Evolutionary conservation across 257 asterid genomes (phyloP), one percentile per base, ranked within the genome.

Genomic region (Galeopsis tetrahit): DNA sequence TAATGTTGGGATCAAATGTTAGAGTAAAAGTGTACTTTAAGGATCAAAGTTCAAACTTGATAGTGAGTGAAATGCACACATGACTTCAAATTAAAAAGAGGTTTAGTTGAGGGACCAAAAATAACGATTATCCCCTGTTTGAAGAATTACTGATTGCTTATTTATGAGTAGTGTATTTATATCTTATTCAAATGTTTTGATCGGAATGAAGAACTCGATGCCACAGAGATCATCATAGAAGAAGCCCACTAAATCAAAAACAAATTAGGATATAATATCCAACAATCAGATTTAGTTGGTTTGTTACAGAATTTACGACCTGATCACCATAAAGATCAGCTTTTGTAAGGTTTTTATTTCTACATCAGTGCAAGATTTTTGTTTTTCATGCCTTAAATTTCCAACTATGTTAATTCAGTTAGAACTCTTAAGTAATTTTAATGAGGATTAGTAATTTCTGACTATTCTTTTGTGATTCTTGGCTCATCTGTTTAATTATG

Each of bases 161-260:
- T 28, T 38, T 42, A 14, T 28, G 28, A 21, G 28, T 63, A 36
- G 0, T 34, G 13, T n/a, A 43, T 49, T 10, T 15, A 70, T 21
- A 39, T 63, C 10, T 36, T 38, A 0, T 9, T 1, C 67, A 21
- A 35, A 17, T 77, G 32, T 74, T 40, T 75, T 49, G 38, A 62
- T 58, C 3, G 98, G 99, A 71, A 88, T 95, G 99, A 90, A 88
- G 85, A 90, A 89, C 81, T 87, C 99, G 7, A 81, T 85, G 77
- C 89, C 91, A 49, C 81, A 84, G 82, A 92, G 98, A 80, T 78
- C 96, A 6, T 63, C 78, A 6, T 92, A 87, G 94, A 92, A 87
- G 93, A 90, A 80, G 91, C 80, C 82, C 51, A 74, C 79, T 46
- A 95, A 95, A 80, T 53, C 97, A 14, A 92, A 95, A 78, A 86